These are phyloP conservation scores for Lolium perenne DNA, from an alignment of 176 grass and related monocot genomes.

Conservation along the genomic window DNA sequence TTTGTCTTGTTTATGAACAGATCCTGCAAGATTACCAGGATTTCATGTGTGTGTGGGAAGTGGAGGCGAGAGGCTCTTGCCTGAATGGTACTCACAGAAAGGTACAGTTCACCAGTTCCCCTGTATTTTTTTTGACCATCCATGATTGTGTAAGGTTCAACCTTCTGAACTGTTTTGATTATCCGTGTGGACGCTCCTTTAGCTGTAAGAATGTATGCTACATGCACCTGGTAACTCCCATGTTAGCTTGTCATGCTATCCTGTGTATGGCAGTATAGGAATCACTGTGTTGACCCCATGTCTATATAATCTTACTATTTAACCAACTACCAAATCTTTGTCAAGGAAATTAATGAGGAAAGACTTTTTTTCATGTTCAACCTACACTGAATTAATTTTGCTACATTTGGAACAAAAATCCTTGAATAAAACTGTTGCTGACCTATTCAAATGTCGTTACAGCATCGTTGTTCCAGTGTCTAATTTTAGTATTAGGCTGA, in stretches of 20 bases:
- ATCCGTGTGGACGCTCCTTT: not conserved
- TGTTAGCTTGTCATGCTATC: conserved; percentile 25
- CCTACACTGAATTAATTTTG: not conserved
- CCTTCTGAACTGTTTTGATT: not conserved
- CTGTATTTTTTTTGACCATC: not conserved
- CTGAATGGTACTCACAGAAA: conserved; percentile 97
- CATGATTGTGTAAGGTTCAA: not conserved
- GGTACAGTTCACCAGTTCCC: conserved; percentile 45
- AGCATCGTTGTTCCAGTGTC: not conserved
- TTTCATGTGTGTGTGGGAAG: conserved; percentile 92
- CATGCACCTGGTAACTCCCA: not conserved
- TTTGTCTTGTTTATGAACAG: conserved; percentile 48
- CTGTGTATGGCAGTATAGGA: not conserved
- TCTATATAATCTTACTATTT: not conserved
- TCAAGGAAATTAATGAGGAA: not conserved
- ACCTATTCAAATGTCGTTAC: not conserved
- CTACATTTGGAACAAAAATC: not conserved
- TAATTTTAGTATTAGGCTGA: conserved; percentile 17
- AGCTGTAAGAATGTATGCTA: not conserved
- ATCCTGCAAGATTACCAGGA: conserved; percentile 91
- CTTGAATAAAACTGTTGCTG: conserved; percentile 6
- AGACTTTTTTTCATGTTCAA: not conserved
- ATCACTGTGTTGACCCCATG: not conserved
- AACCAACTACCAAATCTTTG: not conserved
- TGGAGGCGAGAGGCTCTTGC: conserved; percentile 85